phyloP scores from a whole-genome alignment of 306 rosid genomes.

The Myrica gale region DNA sequence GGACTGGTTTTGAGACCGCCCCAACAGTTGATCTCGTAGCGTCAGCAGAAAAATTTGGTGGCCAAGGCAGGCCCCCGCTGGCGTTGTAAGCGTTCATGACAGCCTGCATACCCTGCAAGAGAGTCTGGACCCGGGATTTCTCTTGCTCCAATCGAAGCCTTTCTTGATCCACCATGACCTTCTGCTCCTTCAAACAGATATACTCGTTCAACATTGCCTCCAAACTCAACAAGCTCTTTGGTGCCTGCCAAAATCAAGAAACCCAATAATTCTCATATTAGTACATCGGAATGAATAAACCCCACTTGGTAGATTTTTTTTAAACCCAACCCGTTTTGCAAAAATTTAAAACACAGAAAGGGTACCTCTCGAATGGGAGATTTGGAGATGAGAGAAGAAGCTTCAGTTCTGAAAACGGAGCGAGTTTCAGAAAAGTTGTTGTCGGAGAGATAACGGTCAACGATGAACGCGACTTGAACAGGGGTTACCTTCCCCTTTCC shows the following conservation, averaged over 20 bases:
- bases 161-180: constrained; percentile 62
- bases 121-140: constrained; percentile 51
- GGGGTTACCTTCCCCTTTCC: constrained; percentile 69
- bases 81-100: constrained; percentile 52
- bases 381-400: constrained; percentile 62
- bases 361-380: constrained; percentile 65
- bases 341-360: neutral
- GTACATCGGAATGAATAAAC: neutral
- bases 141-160: constrained; percentile 57
- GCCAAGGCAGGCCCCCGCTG: constrained; percentile 20
- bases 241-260: constrained; percentile 40
- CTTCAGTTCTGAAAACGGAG: constrained; percentile 58
- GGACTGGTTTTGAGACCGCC: constrained; percentile 30
- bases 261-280: neutral
- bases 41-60: constrained; percentile 13
- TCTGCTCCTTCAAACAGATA: constrained; percentile 67
- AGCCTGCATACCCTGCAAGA: constrained; percentile 59
- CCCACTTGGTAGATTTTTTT: too few relatives aligned
- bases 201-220: constrained; percentile 69
- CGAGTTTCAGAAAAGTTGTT: constrained; percentile 56
- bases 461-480: constrained; percentile 74
- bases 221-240: constrained; percentile 59
- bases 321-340: too few relatives aligned
- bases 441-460: constrained; percentile 67
- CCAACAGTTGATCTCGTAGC: constrained; percentile 17